Evolutionary conservation across 75 land plant species (phyloP).

Genomic region (Selaginella tamariscina): DNA sequence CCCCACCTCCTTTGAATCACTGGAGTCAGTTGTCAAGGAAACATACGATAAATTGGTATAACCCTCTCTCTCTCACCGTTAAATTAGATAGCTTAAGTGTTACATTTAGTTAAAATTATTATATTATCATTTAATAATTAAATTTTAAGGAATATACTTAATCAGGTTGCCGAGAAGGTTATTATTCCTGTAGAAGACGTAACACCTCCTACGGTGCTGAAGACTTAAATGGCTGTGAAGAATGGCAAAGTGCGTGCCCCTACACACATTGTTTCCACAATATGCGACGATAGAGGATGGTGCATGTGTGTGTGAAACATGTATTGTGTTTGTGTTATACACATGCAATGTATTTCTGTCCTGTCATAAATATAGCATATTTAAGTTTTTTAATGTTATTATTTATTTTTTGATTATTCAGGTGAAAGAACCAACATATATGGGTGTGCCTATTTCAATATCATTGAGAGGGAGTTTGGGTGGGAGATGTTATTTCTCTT

Average conservation of each 20-base stretch:
- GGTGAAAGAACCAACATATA: slow-evolving; percentile 97
- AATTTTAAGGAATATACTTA: background rate
- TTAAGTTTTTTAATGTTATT: too few relatives aligned
- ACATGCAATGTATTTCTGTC: too few relatives aligned
- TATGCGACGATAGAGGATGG: slow-evolving; percentile 88
- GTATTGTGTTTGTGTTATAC: too few relatives aligned
- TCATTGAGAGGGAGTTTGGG: slow-evolving; percentile 81
- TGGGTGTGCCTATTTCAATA: slow-evolving; percentile 87
- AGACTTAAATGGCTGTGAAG: slow-evolving; percentile 81
- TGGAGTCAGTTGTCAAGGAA: slow-evolving; percentile 62
- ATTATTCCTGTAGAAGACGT: slow-evolving; percentile 53
- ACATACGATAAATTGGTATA: slow-evolving; percentile 45
- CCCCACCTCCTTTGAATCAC: slow-evolving; percentile 85
- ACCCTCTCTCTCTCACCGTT: too few relatives aligned
- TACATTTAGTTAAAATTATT: too few relatives aligned
- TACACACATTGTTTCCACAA: slow-evolving; percentile 93
- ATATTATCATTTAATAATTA: background rate
- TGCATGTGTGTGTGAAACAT: too few relatives aligned
- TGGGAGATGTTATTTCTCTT: slow-evolving; percentile 95
- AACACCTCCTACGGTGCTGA: slow-evolving; percentile 87
- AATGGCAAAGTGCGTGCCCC: slow-evolving; percentile 98
- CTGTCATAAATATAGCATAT: too few relatives aligned
- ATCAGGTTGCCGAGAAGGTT: slow-evolving; percentile 60
- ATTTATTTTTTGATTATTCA: slow-evolving; percentile 19
- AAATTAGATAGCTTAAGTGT: too few relatives aligned